Percentiles rank a stretch among this genome's conserved stretches.
phyloP scores from a whole-genome alignment of 2,329 filamentous ascomycete species.

The Penicillium sp. region DNA sequence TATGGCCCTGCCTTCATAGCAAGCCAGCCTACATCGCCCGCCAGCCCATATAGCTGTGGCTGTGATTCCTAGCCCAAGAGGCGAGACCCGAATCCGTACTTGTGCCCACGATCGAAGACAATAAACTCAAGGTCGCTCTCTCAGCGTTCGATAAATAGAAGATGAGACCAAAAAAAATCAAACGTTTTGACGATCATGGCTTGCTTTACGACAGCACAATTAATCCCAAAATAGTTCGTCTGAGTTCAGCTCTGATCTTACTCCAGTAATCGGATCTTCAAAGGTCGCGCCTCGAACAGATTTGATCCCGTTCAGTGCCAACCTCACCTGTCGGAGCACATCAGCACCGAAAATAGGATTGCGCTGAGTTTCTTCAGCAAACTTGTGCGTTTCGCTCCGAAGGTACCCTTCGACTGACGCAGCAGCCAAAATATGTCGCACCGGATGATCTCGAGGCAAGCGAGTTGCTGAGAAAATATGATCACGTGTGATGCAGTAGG shows the following conservation, averaged over 20 bases:
- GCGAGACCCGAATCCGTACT: too few species aligned
- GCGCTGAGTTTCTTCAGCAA: background rate
- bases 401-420: slow-evolving; percentile 9
- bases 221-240: too few species aligned
- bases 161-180: too few species aligned
- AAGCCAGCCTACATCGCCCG: too few species aligned
- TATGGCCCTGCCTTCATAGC: too few species aligned
- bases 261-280: slow-evolving; percentile 12
- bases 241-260: background rate
- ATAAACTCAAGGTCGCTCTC: too few species aligned
- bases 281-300: background rate
- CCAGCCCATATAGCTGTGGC: too few species aligned
- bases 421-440: slow-evolving; percentile 10
- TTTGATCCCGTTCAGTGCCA: background rate
- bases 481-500: background rate
- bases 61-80: too few species aligned
- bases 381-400: slow-evolving; percentile 2
- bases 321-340: slow-evolving; percentile 7
- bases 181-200: too few species aligned
- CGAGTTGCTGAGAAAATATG: slow-evolving; percentile 11
- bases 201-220: too few species aligned
- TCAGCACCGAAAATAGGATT: slow-evolving; percentile 13
- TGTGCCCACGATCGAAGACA: too few species aligned
- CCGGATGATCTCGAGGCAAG: slow-evolving; percentile 11
- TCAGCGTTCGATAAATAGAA: too few species aligned